These are phyloP conservation scores for Waltergamsia citrina DNA, from an alignment of 2,329 filamentous ascomycete genomes.

Conservation along the genomic window DNA sequence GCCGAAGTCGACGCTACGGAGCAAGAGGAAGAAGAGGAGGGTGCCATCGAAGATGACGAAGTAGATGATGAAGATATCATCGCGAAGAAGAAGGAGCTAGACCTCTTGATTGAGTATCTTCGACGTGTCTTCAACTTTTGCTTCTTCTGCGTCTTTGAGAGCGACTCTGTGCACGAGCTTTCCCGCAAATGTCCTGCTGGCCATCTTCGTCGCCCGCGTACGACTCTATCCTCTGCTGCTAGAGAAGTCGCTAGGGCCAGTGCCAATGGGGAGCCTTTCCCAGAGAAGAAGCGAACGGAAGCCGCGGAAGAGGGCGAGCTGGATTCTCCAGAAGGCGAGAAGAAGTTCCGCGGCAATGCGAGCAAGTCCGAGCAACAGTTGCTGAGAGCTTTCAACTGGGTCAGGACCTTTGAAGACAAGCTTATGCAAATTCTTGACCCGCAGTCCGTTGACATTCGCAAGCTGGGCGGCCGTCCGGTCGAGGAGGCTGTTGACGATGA, in stretches of 20 bases:
- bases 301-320: slow-evolving; percentile 54
- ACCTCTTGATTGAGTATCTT: slow-evolving; percentile 91
- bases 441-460: slow-evolving; percentile 75
- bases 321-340: slow-evolving; percentile 39
- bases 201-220: slow-evolving; percentile 85
- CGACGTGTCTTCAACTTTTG: slow-evolving; percentile 97
- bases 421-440: slow-evolving; percentile 87
- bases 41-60: slow-evolving; percentile 68
- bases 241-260: slow-evolving; percentile 82
- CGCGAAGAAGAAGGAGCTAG: slow-evolving; percentile 92
- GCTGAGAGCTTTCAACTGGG: slow-evolving; percentile 95
- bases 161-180: slow-evolving; percentile 92
- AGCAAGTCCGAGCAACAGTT: slow-evolving; percentile 85
- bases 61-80: slow-evolving; percentile 83
- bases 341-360: slow-evolving; percentile 56
- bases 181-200: slow-evolving; percentile 93
- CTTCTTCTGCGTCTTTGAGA: slow-evolving; percentile 99
- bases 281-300: slow-evolving; percentile 62
- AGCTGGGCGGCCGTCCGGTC: slow-evolving; percentile 78
- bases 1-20: slow-evolving; percentile 58
- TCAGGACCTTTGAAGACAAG: slow-evolving; percentile 97
- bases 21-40: slow-evolving; percentile 79
- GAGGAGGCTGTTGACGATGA: slow-evolving; percentile 86
- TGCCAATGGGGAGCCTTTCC: slow-evolving; percentile 73
- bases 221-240: slow-evolving; percentile 72